Base-by-base conservation (phyloP, 2,329 filamentous ascomycete genomes). In the Fusarium fujikuroi region DNA sequence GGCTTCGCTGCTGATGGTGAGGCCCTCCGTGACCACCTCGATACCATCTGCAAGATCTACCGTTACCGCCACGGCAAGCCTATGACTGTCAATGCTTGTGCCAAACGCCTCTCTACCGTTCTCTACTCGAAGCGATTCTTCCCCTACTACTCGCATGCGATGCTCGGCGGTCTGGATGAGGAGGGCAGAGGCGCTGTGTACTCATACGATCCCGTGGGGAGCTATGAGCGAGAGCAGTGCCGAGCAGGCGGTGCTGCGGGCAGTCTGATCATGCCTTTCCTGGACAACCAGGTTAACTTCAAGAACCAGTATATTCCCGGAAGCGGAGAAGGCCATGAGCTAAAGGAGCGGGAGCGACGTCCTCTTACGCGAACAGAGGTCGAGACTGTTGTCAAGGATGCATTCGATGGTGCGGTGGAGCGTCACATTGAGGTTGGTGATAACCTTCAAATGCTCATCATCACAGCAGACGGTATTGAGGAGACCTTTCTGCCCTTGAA, bases 211-310 rank as follows among this genome's bases (percentile, higher is more conserved):
- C 96, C 96, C 2, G 96, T 99, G 46, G 96, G 96, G 77, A 97
- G 94, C 82, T 99, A 98, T 85, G 96, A 99, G 88, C 88, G 96
- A 75, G 96, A 99, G 85, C 94, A 97, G 85, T 98, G 95, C 86
- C 91, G 95, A 75, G 95, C 96, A 40, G 96, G 94, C 46, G 96
- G 96, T 78, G 95, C 96, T 19, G 95, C 95, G 25, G 92, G 94
- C 60, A 96, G 93, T 79, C 86, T 99, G 83, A 99, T 99, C 84
- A 99, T 98, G 93, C 96, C 96, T 3, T 99, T 99, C 88, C 85
- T 99, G 80, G 96, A 99, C 84, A 99, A 99, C 83, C 97, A 99
- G 85, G 96, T 99, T 87, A 98, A 98, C 86, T 95, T 95, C 88
- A 99, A 98, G 90, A 99, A 99, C 83, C 95, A 98, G 87, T 97